These are phyloP conservation scores for Nitzschia sp. DNA, from an alignment of 108 stramenopile genomes.

Conservation along the genomic window DNA sequence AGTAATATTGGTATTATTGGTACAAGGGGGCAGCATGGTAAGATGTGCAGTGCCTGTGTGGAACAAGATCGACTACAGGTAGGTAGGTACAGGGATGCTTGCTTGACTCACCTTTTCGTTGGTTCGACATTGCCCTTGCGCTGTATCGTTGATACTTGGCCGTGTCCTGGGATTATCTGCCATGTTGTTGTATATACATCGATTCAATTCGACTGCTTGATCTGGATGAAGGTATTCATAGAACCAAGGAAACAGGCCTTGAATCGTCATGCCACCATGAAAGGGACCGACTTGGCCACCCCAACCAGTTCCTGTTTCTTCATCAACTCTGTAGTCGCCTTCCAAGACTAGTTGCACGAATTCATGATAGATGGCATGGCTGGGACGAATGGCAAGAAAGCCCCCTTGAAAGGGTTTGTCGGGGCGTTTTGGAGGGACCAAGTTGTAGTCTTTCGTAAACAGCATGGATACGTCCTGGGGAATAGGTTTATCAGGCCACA, in stretches of 20 bases:
- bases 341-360: conserved; percentile 75
- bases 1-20: too few relatives aligned
- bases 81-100: too few relatives aligned
- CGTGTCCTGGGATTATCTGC: conserved; percentile 69
- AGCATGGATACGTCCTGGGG: conserved; percentile 47
- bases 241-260: conserved; percentile 89
- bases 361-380: conserved; percentile 59
- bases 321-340: conserved; percentile 52
- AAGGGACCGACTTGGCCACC: conserved; percentile 70
- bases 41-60: too few relatives aligned
- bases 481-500: conserved; percentile 32
- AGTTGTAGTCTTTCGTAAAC: conserved; percentile 76
- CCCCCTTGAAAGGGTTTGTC: conserved; percentile 87
- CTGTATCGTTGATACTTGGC: conserved; percentile 46
- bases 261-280: conserved; percentile 76
- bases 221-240: conserved; percentile 62
- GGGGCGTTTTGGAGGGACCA: conserved; percentile 46
- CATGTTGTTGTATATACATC: conserved; percentile 92
- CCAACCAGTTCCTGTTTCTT: conserved; percentile 76
- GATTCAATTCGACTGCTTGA: conserved; percentile 71
- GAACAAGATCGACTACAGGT: too few relatives aligned
- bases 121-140: conserved; percentile 51
- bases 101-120: conserved; percentile 24
- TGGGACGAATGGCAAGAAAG: conserved; percentile 85
- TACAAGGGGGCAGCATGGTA: too few relatives aligned